These are phyloP conservation scores for Artemisia argyi DNA, from an alignment of 129 eudicot species.

Conservation along the genomic window DNA sequence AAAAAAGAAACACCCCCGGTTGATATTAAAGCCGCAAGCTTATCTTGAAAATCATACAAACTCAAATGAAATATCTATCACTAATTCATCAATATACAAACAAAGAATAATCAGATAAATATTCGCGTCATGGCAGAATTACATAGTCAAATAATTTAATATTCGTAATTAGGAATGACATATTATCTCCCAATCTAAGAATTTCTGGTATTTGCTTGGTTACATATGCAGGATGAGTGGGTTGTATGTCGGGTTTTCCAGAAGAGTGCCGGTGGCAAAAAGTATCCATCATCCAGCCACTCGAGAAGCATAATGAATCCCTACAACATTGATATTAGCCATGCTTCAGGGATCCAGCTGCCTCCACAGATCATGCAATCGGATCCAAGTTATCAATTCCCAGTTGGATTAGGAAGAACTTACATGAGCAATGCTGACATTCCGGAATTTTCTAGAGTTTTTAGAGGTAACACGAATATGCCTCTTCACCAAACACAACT, in stretches of 20 bases:
- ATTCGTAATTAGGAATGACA: not conserved
- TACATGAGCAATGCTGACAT: constrained; percentile 31
- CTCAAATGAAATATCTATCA: not conserved
- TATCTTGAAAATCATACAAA: not conserved
- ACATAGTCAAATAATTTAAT: not conserved
- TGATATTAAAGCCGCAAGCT: not conserved
- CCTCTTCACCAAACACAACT: constrained; percentile 26
- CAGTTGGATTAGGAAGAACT: constrained; percentile 35
- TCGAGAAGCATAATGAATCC: constrained; percentile 37
- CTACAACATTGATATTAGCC: constrained; percentile 35
- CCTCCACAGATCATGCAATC: constrained; percentile 36
- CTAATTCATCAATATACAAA: constrained; percentile 3
- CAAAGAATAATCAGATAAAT: not conserved
- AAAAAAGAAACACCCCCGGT: too few species aligned
- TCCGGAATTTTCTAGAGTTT: constrained; percentile 34
- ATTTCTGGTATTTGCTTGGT: not conserved
- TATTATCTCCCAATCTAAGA: not conserved
- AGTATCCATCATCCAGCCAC: constrained; percentile 49
- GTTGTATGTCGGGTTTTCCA: constrained; percentile 82
- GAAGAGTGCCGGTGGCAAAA: constrained; percentile 66
- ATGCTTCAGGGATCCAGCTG: constrained; percentile 24
- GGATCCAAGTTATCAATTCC: constrained; percentile 36
- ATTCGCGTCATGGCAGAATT: not conserved
- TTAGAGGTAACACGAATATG: constrained; percentile 26
- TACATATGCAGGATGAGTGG: constrained; percentile 72